phyloP scores from a whole-genome alignment of 371 early-diverging fungal species.

The Lichtheimia corymbifera region DNA sequence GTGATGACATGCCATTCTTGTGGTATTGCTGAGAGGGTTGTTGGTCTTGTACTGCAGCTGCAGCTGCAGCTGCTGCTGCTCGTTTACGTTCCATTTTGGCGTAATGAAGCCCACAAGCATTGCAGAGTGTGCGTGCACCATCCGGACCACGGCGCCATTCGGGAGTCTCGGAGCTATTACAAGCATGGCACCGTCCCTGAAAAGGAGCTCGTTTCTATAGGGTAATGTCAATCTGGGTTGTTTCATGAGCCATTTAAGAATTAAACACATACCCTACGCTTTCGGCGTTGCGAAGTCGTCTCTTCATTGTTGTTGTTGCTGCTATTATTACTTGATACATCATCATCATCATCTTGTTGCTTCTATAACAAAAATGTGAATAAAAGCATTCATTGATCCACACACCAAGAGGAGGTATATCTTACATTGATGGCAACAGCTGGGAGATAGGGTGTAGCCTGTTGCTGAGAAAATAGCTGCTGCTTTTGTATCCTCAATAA shows the following conservation, averaged over 20 bases:
- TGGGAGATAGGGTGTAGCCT: no score
- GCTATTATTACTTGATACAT: neutral
- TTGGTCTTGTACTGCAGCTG: neutral
- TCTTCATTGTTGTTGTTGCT: neutral
- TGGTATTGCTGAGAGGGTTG: no score
- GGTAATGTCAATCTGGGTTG: neutral
- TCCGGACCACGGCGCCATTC: constrained; percentile 75
- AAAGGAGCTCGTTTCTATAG: constrained; percentile 32
- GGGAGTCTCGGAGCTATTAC: constrained; percentile 64
- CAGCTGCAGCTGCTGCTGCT: constrained; percentile 15
- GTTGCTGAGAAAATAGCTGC: constrained; percentile 6
- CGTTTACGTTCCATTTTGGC: constrained; percentile 42
- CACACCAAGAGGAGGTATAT: constrained; percentile 2
- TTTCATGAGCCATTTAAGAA: neutral
- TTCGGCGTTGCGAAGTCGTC: constrained; percentile 5
- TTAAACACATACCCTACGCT: constrained; percentile 7
- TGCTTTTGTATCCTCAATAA: constrained; percentile 20
- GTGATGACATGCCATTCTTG: no score
- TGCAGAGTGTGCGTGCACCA: constrained; percentile 69
- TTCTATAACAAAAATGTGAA: neutral
- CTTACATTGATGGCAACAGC: no score
- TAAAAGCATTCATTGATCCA: constrained; percentile 8
- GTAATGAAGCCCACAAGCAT: constrained; percentile 69
- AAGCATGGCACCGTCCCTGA: constrained; percentile 60
- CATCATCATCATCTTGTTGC: neutral